Percentiles rank a stretch among this genome's conserved stretches.
These are phyloP conservation scores for Pisolithus sp. DNA, from an alignment of 768 basidiomycete genomes.

Conservation along the genomic window DNA sequence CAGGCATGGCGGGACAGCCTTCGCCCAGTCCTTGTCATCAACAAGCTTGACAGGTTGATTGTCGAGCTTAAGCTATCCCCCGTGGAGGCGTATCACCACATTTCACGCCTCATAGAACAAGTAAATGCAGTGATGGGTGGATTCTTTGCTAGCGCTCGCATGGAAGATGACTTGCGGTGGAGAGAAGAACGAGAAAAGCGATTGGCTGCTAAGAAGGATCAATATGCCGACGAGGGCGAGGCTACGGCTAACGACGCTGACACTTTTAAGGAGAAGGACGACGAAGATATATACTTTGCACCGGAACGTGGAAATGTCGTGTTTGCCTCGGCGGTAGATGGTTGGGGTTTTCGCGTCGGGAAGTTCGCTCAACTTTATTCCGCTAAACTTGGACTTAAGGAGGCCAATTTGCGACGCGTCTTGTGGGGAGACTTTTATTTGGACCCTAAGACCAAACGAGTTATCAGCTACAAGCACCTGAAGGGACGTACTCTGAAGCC, in stretches of 20 bases:
- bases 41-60: slow-evolving; percentile 92
- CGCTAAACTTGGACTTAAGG: slow-evolving; percentile 84
- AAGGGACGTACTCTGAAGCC: slow-evolving; percentile 85
- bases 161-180: slow-evolving; percentile 96
- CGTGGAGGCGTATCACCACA: slow-evolving; percentile 88
- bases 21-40: slow-evolving; percentile 89
- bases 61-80: slow-evolving; percentile 90
- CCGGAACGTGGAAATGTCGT: slow-evolving; percentile 94
- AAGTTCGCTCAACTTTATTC: slow-evolving; percentile 94
- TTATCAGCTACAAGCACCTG: slow-evolving; percentile 87
- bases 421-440: slow-evolving; percentile 98
- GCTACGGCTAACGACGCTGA: slow-evolving; percentile 52
- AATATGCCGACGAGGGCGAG: slow-evolving; percentile 58
- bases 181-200: slow-evolving; percentile 85
- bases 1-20: slow-evolving; percentile 92
- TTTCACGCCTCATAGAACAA: slow-evolving; percentile 89
- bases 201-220: slow-evolving; percentile 68
- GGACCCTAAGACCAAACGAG: slow-evolving; percentile 91
- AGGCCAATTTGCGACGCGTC: slow-evolving; percentile 75
- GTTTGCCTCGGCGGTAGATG: slow-evolving; percentile 92
- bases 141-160: slow-evolving; percentile 90
- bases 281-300: slow-evolving; percentile 96
- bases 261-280: slow-evolving; percentile 90
- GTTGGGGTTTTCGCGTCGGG: slow-evolving; percentile 94
- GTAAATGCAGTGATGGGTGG: slow-evolving; percentile 98